A percentile compares a stretch with the other conserved stretches of the same genome.
Evolutionary conservation across 768 basidiomycete species (phyloP).

Genomic region (Ramaria sp.): DNA sequence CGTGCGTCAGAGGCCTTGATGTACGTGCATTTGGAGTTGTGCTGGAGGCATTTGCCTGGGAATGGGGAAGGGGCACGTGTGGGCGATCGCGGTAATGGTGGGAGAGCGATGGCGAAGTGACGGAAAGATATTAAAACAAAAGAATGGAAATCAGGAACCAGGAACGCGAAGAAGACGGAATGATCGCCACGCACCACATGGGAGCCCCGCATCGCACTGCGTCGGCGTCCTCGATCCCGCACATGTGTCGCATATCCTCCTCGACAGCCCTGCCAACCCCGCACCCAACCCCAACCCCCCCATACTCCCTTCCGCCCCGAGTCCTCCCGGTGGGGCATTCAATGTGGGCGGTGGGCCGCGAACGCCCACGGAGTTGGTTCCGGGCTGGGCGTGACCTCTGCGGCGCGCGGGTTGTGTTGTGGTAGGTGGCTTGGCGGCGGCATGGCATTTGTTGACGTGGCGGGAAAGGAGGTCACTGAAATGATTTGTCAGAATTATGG

Average conservation of each 20-base stretch:
- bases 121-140: not conserved
- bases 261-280: conserved; percentile 26
- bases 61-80: not conserved
- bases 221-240: conserved; percentile 52
- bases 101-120: not conserved
- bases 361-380: not conserved
- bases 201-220: conserved; percentile 68
- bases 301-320: no score
- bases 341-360: conserved; percentile 4
- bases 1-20: conserved; percentile 75
- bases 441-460: conserved; percentile 83
- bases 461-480: conserved; percentile 72
- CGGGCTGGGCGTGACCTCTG: conserved; percentile 57
- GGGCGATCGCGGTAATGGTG: not conserved
- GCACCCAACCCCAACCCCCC: no score
- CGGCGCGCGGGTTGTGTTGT: conserved; percentile 27
- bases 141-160: not conserved
- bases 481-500: not conserved
- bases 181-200: conserved; percentile 46
- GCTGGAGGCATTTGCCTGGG: conserved; percentile 61
- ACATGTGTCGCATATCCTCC: conserved; percentile 81
- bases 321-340: not conserved
- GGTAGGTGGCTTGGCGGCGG: conserved; percentile 49
- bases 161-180: not conserved
- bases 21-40: conserved; percentile 66